Percentiles rank a stretch among this genome's conserved stretches.
Evolutionary conservation across 31 red algal species (phyloP).

Genomic region (Asparagopsis taxiformis): DNA sequence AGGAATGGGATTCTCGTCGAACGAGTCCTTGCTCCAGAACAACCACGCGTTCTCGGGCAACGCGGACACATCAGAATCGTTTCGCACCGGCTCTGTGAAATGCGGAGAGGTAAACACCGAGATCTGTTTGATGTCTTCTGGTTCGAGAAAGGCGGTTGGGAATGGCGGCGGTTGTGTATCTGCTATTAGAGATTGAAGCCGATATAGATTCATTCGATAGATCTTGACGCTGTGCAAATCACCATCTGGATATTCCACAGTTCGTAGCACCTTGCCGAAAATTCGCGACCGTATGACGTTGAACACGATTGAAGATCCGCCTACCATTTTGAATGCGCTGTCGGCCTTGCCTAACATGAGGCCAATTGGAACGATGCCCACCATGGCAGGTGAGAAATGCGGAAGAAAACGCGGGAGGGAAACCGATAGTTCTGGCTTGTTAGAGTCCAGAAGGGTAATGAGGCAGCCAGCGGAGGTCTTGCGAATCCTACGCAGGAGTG

Average conservation of each 20-base stretch:
- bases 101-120: slow-evolving; percentile 88
- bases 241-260: slow-evolving; percentile 97
- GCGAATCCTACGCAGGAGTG: too few relatives aligned
- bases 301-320: slow-evolving; percentile 94
- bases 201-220: slow-evolving; percentile 68
- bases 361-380: slow-evolving; percentile 76
- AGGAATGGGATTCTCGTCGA: slow-evolving; percentile 86
- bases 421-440: too few relatives aligned
- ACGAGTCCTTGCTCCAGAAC: slow-evolving; percentile 91
- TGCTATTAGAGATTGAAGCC: slow-evolving; percentile 76
- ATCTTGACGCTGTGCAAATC: slow-evolving; percentile 91
- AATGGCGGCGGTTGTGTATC: slow-evolving; percentile 90
- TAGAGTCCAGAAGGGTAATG: too few relatives aligned
- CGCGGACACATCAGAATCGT: slow-evolving; percentile 83
- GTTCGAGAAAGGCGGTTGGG: slow-evolving; percentile 86
- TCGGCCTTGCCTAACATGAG: slow-evolving; percentile 97
- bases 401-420: too few relatives aligned
- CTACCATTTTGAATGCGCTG: slow-evolving; percentile 87
- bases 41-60: slow-evolving; percentile 94
- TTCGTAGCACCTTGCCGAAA: slow-evolving; percentile 85
- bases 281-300: slow-evolving; percentile 82
- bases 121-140: slow-evolving; percentile 89
- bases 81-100: slow-evolving; percentile 86
- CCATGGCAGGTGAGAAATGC: neutral
- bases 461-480: too few relatives aligned